A percentile compares a stretch with the other conserved stretches of the same genome.
Conservation (phyloP, 768 basidiomycete species). For the Trametes punicea region DNA sequence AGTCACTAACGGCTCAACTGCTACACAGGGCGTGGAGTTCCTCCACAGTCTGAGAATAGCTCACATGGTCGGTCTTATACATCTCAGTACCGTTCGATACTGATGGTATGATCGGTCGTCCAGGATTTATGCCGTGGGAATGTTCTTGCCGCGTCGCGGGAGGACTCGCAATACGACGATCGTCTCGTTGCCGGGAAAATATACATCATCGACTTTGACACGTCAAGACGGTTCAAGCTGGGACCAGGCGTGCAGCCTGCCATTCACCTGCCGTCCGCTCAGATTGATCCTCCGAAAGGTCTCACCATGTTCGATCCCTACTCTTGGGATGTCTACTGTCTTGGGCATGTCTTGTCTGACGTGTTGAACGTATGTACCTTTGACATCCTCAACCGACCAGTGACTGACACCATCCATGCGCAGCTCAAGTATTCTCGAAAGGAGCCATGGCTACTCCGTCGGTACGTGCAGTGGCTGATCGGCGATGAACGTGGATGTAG, state of each 20-base stretch:
- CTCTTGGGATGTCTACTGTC: background rate
- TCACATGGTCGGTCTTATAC: background rate
- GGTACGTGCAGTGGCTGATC: background rate
- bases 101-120: background rate
- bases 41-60: background rate
- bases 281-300: background rate
- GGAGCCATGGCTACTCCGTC: background rate
- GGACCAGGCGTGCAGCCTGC: background rate
- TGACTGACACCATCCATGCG: background rate
- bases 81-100: background rate
- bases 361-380: background rate
- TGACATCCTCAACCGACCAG: background rate
- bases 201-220: slow-evolving; percentile 3
- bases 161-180: background rate
- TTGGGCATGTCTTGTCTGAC: background rate
- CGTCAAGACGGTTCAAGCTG: background rate
- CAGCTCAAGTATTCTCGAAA: background rate
- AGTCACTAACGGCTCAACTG: too few relatives aligned
- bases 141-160: background rate
- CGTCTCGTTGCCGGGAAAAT: background rate
- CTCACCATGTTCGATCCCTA: background rate
- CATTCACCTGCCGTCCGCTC: background rate
- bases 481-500: background rate
- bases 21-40: background rate
- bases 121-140: background rate